These are phyloP conservation scores for Asterophora lycoperdoides DNA, from an alignment of 768 basidiomycete genomes.

Conservation along the genomic window DNA sequence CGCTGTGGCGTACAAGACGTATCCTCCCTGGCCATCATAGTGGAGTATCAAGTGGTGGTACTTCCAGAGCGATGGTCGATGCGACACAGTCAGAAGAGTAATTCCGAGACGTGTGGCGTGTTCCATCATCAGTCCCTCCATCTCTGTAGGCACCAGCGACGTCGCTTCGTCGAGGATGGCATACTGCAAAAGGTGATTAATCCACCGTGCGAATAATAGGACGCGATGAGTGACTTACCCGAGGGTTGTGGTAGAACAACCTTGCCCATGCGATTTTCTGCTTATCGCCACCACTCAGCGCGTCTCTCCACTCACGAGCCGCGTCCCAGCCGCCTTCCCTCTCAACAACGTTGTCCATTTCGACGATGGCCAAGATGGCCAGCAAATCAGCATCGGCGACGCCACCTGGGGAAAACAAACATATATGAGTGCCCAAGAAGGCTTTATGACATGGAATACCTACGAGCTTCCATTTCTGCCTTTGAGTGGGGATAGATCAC, in stretches of 20 bases:
- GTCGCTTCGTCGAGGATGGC: constrained; percentile 97
- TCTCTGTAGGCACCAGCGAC: constrained; percentile 86
- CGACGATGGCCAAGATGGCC: constrained; percentile 66
- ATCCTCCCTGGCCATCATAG: constrained; percentile 92
- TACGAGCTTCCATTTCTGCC: constrained; percentile 73
- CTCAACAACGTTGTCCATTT: constrained; percentile 83
- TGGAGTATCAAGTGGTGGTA: constrained; percentile 87
- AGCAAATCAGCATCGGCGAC: constrained; percentile 73
- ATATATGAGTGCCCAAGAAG: neutral
- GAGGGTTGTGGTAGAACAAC: constrained; percentile 92
- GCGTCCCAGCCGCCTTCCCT: constrained; percentile 96
- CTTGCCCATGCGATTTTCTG: constrained; percentile 97
- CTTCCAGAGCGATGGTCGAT: constrained; percentile 91
- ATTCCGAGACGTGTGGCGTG: constrained; percentile 83
- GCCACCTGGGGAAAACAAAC: constrained; percentile 40
- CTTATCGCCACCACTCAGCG: constrained; percentile 92
- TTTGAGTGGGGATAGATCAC: constrained; percentile 92
- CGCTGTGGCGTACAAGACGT: constrained; percentile 72
- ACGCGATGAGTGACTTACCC: constrained; percentile 42
- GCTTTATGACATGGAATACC: constrained; percentile 23
- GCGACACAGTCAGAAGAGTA: constrained; percentile 91
- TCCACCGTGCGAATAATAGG: neutral
- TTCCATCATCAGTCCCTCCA: constrained; percentile 95
- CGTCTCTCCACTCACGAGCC: constrained; percentile 89
- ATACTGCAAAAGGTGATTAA: constrained; percentile 49